Base-by-base conservation (phyloP, 345 rosid genomes). In the Angophora floribunda region DNA sequence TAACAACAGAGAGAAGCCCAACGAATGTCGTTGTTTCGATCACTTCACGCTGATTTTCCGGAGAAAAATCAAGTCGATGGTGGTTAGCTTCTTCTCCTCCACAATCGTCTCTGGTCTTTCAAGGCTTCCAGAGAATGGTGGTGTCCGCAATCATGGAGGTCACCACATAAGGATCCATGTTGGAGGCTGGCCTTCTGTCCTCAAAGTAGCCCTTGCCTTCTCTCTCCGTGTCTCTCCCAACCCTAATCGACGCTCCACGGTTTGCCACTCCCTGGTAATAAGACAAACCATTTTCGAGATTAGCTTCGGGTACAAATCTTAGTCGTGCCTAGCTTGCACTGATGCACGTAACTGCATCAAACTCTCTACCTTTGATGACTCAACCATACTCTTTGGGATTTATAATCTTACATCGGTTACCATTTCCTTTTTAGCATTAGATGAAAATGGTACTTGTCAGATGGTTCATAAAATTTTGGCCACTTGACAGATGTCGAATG, bases 161-260 rank as follows among this genome's bases (percentile, higher is more conserved):
- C 36, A 92, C 92, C n/a, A 91, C 90, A 65, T 92, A 92, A 28
- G 93, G 93, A 88, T 92, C 93, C 93, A 92, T 92, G 88, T 91
- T 92, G 6, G 93, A 92, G 32, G 92, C 89, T 32, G 92, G 93
- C 90, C 93, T 91, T 67, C 92, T 59, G 85, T 92, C 93, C 86
- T 92, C 92, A 51, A 91, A 92, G 87, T 92, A 92, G 24, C 93
- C 92, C 87, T 90, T 89, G 47, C 92, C 92, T 4, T 87, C 87
- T 84, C 87, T 90, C 90, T 92, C 93, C 0, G 93, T 92, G 14
- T 92, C 93, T 19, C 93, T 89, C 49, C 93, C 93, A 21, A 90
- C 91, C 13, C 93, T 88, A 26, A 92, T 52, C 0, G 92, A 92
- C 7, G 91, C 93, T 49, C 93, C 93, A 47, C 93, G 89, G 51